Conservation (phyloP, 2,329 filamentous ascomycete genomes). For the Talaromyces sp. region DNA sequence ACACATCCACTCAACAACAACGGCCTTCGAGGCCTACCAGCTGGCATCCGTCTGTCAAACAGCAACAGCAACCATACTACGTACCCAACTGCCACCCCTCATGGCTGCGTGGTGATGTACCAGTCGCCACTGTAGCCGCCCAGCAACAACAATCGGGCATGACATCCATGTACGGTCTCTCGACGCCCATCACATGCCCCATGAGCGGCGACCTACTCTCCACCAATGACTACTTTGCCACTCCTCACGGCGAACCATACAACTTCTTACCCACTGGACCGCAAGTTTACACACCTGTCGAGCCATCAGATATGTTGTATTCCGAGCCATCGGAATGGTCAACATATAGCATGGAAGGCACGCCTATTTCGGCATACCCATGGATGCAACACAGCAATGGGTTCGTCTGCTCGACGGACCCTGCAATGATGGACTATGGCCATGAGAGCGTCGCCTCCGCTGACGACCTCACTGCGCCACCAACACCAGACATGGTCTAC, state of each 20-base stretch:
- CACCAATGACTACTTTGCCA: constrained; percentile 23
- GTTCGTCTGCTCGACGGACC: constrained; percentile 23
- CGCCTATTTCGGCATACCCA: constrained; percentile 10
- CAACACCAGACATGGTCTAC: constrained; percentile 38
- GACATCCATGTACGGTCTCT: constrained; percentile 16
- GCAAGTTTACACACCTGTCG: constrained; percentile 20
- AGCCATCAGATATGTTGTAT: constrained; percentile 27
- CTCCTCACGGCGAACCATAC: constrained; percentile 16
- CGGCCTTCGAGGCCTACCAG: constrained; percentile 60
- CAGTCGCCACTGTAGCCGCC: background rate
- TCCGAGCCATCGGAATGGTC: constrained; percentile 28
- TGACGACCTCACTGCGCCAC: constrained; percentile 33
- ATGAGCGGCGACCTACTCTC: constrained; percentile 21
- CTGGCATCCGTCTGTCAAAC: constrained; percentile 66
- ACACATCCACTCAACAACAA: constrained; percentile 26
- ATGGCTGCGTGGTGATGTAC: constrained; percentile 8
- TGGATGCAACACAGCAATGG: constrained; percentile 13
- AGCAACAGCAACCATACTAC: constrained; percentile 22
- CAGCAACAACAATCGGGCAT: constrained; percentile 7
- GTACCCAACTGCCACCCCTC: constrained; percentile 16
- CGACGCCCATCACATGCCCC: constrained; percentile 19
- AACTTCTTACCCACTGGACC: constrained; percentile 19
- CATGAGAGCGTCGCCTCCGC: constrained; percentile 37
- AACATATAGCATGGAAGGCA: constrained; percentile 20
- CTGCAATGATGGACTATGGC: constrained; percentile 28